A percentile compares a stretch with the other conserved stretches of the same genome.
Evolutionary conservation across 2,329 filamentous ascomycete genomes (phyloP).

Genomic region (Alternaria triticina): DNA sequence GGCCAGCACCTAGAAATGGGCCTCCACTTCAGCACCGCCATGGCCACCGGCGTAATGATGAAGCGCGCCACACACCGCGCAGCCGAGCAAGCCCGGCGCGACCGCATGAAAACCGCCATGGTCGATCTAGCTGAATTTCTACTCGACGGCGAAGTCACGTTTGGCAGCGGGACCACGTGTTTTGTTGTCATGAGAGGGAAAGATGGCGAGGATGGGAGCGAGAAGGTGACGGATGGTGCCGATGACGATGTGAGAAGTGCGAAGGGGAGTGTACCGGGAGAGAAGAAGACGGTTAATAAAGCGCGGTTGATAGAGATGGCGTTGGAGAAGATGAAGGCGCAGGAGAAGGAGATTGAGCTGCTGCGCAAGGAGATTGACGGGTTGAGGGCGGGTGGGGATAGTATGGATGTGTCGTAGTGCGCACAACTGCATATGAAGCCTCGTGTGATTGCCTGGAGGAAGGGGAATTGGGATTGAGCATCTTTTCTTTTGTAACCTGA

Average conservation of each 20-base stretch:
- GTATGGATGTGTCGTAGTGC: conserved; percentile 32
- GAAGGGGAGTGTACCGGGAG: conserved; percentile 16
- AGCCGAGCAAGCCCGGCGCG: conserved; percentile 40
- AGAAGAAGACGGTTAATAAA: conserved; percentile 41
- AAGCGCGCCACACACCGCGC: conserved; percentile 40
- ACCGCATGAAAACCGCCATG: conserved; percentile 42
- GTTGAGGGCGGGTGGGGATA: conserved; percentile 18
- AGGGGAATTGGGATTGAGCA: neutral
- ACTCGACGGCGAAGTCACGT: conserved; percentile 40
- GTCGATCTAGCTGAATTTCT: conserved; percentile 38
- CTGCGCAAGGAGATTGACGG: conserved; percentile 34
- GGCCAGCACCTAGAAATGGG: conserved; percentile 42
- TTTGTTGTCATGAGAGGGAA: conserved; percentile 37
- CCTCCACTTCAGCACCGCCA: conserved; percentile 40
- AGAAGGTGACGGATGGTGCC: neutral
- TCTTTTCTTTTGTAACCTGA: neutral
- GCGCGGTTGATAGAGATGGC: conserved; percentile 40
- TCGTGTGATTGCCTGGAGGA: neutral
- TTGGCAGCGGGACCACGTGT: conserved; percentile 39
- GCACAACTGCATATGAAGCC: neutral
- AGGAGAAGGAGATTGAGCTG: conserved; percentile 37
- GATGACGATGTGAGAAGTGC: conserved; percentile 2
- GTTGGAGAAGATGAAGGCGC: conserved; percentile 38
- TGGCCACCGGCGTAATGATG: conserved; percentile 44
- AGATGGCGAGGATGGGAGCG: conserved; percentile 9